phyloP scores from a whole-genome alignment of 2,329 filamentous ascomycete genomes.

The Phaeoacremonium minimum region DNA sequence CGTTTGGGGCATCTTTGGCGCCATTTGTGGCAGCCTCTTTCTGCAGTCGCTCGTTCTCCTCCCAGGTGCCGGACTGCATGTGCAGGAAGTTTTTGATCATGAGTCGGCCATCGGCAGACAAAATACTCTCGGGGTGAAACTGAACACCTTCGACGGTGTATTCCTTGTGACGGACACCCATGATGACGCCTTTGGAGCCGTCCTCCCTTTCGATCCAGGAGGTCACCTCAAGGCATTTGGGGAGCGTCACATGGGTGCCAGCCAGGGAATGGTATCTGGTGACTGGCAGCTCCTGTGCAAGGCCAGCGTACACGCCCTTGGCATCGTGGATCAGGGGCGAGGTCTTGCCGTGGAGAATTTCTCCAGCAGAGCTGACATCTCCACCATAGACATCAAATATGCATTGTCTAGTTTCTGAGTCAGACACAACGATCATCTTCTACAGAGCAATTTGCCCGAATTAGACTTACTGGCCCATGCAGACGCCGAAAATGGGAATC shows the following conservation, averaged over 20 bases:
- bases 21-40: constrained; percentile 28
- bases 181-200: constrained; percentile 81
- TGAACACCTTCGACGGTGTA: constrained; percentile 92
- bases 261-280: constrained; percentile 96
- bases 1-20: background rate
- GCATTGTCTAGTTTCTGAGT: constrained; percentile 62
- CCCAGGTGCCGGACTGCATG: constrained; percentile 89
- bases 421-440: no score
- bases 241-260: constrained; percentile 83
- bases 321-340: constrained; percentile 84
- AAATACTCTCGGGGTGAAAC: constrained; percentile 95
- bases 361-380: constrained; percentile 84
- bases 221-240: constrained; percentile 79
- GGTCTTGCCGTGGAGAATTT: constrained; percentile 96
- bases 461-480: constrained; percentile 81
- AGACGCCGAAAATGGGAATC: constrained; percentile 94
- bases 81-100: constrained; percentile 93
- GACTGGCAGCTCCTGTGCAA: constrained; percentile 77
- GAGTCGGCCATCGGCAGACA: constrained; percentile 79
- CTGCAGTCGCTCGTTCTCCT: constrained; percentile 63
- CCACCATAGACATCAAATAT: constrained; percentile 94
- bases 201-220: constrained; percentile 82
- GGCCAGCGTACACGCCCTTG: constrained; percentile 84
- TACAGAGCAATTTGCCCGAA: background rate
- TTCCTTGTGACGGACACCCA: constrained; percentile 93